A percentile compares a stretch with the other conserved stretches of the same genome.
These are phyloP conservation scores for Alternaria sp. DNA, from an alignment of 2,329 filamentous ascomycete species.

Conservation along the genomic window DNA sequence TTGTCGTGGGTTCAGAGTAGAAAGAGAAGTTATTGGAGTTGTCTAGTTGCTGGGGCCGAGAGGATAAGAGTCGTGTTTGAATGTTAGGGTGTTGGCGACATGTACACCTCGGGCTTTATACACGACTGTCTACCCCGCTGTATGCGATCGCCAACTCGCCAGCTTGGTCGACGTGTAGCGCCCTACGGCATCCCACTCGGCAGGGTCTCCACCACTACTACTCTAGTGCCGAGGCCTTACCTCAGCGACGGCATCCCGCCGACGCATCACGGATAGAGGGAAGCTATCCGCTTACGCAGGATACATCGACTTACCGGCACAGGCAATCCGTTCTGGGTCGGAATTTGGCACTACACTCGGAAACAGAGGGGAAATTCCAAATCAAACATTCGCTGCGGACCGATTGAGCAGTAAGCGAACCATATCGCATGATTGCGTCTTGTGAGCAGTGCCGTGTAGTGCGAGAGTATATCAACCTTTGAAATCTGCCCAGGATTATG, in stretches of 20 bases:
- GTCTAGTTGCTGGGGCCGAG: neutral
- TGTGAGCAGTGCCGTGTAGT: neutral
- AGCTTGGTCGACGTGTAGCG: slow-evolving; percentile 1
- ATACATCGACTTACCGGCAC: neutral
- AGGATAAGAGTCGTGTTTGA: neutral
- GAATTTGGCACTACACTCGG: neutral
- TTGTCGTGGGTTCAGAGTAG: neutral
- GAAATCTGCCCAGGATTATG: too few relatives aligned
- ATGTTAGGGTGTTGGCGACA: neutral
- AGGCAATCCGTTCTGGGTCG: neutral
- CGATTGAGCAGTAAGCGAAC: neutral
- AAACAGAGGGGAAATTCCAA: neutral
- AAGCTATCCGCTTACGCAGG: neutral
- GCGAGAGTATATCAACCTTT: neutral
- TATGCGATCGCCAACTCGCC: slow-evolving; percentile 25
- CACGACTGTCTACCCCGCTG: slow-evolving; percentile 31
- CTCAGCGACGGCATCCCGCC: neutral
- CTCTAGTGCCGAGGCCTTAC: slow-evolving; percentile 1
- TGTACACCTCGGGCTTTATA: slow-evolving; percentile 28
- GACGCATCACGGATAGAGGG: slow-evolving; percentile 1
- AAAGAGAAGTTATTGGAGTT: neutral
- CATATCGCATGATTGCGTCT: neutral
- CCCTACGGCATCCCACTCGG: neutral
- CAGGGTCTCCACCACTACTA: neutral
- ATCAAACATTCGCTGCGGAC: neutral